Percentiles rank a stretch among this genome's conserved stretches.
Conservation (phyloP, 306 rosid species). For the Pterocarpus santalinus region DNA sequence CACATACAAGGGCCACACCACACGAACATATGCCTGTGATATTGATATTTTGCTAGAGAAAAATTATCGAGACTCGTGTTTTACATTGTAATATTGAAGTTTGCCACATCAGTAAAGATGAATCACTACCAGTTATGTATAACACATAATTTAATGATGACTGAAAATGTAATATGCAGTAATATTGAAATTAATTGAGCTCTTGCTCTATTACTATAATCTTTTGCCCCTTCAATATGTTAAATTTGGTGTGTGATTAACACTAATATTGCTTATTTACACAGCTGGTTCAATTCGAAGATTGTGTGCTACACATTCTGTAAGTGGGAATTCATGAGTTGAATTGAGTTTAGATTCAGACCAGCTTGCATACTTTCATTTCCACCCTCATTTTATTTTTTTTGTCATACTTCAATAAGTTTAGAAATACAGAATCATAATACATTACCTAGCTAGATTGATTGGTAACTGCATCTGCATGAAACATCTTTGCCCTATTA, state of each 20-base stretch:
- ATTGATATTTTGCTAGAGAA: background rate
- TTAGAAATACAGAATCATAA: slow-evolving; percentile 3
- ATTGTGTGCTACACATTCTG: background rate
- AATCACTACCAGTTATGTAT: background rate
- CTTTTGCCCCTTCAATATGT: background rate
- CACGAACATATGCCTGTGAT: background rate
- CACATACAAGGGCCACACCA: background rate
- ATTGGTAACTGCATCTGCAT: slow-evolving; percentile 7
- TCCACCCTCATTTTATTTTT: background rate
- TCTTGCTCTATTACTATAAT: no score
- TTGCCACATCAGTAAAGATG: background rate
- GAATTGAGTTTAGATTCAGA: background rate
- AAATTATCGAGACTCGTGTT: background rate
- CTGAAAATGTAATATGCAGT: no score
- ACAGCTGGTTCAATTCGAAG: background rate
- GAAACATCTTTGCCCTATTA: slow-evolving; percentile 8
- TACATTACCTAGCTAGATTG: background rate
- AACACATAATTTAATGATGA: background rate
- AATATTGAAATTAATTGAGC: background rate
- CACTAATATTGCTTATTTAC: background rate
- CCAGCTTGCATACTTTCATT: slow-evolving; percentile 9
- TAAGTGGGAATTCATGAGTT: background rate
- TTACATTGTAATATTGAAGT: background rate
- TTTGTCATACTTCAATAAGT: background rate
- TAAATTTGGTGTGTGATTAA: background rate